A percentile compares a stretch with the other conserved stretches of the same genome.
Conservation (phyloP, 306 rosid species). For the Morella rubra region DNA sequence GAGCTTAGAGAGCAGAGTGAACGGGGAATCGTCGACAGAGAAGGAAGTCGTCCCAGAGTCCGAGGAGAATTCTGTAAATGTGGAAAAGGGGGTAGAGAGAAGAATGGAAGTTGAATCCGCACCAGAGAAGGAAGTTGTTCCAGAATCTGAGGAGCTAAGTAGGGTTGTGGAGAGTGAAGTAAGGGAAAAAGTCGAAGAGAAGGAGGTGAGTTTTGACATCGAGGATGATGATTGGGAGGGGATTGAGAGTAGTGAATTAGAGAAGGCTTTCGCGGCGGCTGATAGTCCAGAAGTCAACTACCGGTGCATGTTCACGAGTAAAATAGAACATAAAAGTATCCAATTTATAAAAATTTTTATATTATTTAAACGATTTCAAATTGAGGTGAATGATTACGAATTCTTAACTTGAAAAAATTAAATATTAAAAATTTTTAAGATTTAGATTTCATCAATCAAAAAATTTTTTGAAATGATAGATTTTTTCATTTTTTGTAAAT, state of each 20-base stretch:
- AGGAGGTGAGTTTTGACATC: constrained; percentile 25
- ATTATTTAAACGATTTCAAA: too few species aligned
- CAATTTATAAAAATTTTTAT: too few species aligned
- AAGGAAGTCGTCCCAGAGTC: neutral
- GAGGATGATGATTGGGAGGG: constrained; percentile 93
- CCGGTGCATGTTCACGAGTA: too few species aligned
- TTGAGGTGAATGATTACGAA: too few species aligned
- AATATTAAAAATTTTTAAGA: too few species aligned
- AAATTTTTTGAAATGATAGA: too few species aligned
- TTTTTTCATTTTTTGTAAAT: too few species aligned
- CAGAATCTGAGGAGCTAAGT: constrained; percentile 21
- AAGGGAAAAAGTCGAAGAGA: constrained; percentile 22
- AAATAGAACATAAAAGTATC: too few species aligned
- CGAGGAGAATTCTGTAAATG: neutral
- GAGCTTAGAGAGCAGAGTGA: neutral
- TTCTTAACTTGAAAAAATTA: too few species aligned
- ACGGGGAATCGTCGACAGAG: constrained; percentile 10
- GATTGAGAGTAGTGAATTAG: constrained; percentile 70
- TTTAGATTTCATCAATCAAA: too few species aligned
- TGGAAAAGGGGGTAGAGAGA: constrained; percentile 12
- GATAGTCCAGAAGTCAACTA: too few species aligned
- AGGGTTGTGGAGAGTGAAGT: constrained; percentile 4
- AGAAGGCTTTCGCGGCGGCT: constrained; percentile 52
- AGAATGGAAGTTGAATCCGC: constrained; percentile 12
- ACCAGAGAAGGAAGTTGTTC: constrained; percentile 23